These are phyloP conservation scores for Lepidium campestre DNA, from an alignment of 441 rosid genomes.

Conservation along the genomic window DNA sequence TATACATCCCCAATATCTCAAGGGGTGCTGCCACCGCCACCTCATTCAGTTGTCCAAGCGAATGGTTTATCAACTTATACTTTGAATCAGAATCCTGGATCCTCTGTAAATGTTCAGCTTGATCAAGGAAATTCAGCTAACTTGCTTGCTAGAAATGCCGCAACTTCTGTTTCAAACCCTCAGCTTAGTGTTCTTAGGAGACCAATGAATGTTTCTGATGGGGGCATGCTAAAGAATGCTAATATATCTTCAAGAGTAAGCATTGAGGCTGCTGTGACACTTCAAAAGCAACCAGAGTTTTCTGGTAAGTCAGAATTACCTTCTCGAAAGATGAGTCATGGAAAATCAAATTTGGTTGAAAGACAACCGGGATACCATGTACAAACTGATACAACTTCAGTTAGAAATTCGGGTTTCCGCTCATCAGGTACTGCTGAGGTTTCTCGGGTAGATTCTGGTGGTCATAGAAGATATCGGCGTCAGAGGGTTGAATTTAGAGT, in stretches of 20 bases:
- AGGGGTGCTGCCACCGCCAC: conserved; percentile 65
- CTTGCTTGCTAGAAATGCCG: conserved; percentile 29
- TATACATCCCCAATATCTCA: conserved; percentile 77
- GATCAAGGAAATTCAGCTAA: conserved; percentile 32
- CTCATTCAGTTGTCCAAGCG: conserved; percentile 55
- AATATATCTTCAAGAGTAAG: conserved; percentile 35
- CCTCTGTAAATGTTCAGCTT: conserved; percentile 38
- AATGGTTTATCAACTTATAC: conserved; percentile 40
- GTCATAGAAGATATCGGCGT: conserved; percentile 56
- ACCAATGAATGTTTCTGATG: conserved; percentile 47
- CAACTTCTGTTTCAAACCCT: conserved; percentile 37
- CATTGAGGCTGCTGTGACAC: conserved; percentile 29
- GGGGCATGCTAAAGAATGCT: conserved; percentile 31
- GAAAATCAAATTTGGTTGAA: conserved; percentile 32
- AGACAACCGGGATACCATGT: conserved; percentile 42
- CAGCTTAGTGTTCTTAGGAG: conserved; percentile 42
- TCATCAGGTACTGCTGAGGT: conserved; percentile 46
- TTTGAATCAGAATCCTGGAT: conserved; percentile 48
- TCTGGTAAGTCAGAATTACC: conserved; percentile 34
- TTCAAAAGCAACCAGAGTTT: conserved; percentile 39
- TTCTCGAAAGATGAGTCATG: conserved; percentile 30
- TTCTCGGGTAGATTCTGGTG: conserved; percentile 48
- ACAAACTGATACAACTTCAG: conserved; percentile 35
- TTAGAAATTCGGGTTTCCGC: conserved; percentile 46
- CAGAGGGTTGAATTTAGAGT: conserved; percentile 72